Base-by-base conservation (phyloP, 2,329 filamentous ascomycete genomes). In the Phaeosphaeria sp. region DNA sequence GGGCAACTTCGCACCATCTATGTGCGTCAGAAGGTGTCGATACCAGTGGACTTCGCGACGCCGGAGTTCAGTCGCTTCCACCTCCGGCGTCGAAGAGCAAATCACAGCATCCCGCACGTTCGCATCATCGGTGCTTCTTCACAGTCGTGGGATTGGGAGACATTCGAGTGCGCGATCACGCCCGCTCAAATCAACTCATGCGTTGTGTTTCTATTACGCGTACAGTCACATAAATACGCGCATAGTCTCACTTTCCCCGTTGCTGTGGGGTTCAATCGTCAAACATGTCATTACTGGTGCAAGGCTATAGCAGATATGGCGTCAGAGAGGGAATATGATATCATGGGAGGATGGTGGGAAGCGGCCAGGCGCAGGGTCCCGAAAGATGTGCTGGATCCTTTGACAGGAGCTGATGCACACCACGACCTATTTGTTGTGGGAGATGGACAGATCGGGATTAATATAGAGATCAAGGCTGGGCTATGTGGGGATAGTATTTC, bases 251-350 rank as follows among this genome's bases (percentile, higher is more conserved):
- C 25, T 7, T 71, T 68, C 18, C 61, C 67, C 2, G 60, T 72
- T 18, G 58, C 68, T 0, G 60, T 71, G 36, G 67, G 66, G 0
- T 64, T 69, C 25, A 59, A 69, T 46, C 55, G 64, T n/a, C 54
- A 52, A 0, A 67, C 54, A 1, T 66, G 60, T 21, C 63, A 69
- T 22, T 72, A 71, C 46, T 72, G 66, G 67, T 66, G 66, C 30
- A 71, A 65, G 54, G 62, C 55, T 0, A 48, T 72, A 6, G 23
- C 52, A 21, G 41, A 56, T 18, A 57, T 59, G 20, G 43, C 64
- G 1, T 59, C 59, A 7, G 50, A 55, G 7, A 25, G 23, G 20
- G 25, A 36, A 4, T 27, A 47, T 3, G 23, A 52, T 6, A 54
- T 42, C 15, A 48, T 58, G 17, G 48, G 50, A 2, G 50, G 52